These are phyloP conservation scores for Plasmodium reichenowi DNA, from an alignment of 169 alveolate genomes.

Conservation along the genomic window DNA sequence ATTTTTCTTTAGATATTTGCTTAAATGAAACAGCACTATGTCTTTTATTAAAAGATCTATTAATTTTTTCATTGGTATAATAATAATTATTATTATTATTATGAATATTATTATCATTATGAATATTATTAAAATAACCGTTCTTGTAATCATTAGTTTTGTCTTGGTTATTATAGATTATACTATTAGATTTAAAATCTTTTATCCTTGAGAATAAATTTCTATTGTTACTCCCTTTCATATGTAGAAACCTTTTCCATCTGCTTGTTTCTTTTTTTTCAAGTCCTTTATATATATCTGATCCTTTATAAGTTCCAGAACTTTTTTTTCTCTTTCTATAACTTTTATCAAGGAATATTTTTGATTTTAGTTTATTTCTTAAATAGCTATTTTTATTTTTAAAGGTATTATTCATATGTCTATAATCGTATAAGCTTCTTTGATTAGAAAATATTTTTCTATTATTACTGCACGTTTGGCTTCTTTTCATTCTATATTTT, in stretches of 20 bases:
- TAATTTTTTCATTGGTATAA: background rate
- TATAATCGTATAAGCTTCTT: conserved; percentile 6
- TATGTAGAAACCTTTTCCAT: conserved; percentile 25
- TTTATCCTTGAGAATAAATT: background rate
- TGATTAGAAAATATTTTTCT: background rate
- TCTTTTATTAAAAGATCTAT: conserved; percentile 14
- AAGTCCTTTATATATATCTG: conserved; percentile 27
- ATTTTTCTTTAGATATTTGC: conserved; percentile 69
- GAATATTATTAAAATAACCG: too few relatives aligned
- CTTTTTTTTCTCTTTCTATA: conserved; percentile 38
- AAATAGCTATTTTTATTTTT: conserved; percentile 14
- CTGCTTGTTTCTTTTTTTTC: conserved; percentile 21
- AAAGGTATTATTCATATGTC: background rate
- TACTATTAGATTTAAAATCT: too few relatives aligned
- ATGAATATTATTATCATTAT: too few relatives aligned
- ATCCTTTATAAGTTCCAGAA: background rate
- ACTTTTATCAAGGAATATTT: conserved; percentile 27
- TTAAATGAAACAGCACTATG: conserved; percentile 73
- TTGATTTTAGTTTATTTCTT: conserved; percentile 16
- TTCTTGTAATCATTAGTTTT: too few relatives aligned
- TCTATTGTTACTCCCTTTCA: conserved; percentile 15
- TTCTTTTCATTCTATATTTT: conserved; percentile 1
- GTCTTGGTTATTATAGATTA: too few relatives aligned
- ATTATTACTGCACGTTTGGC: background rate
- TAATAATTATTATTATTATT: background rate